These are phyloP conservation scores for Cucumis sativus DNA, from an alignment of 306 rosid species.

Conservation along the genomic window Cucumber_9930_V3 NC_026657.2:28677001-28677500, in stretches of 20 bases:
- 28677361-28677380: neutral
- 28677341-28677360: neutral
- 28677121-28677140: constrained; percentile 59
- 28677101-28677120: constrained; percentile 90
- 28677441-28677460: neutral
- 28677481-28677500: neutral
- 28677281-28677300: constrained; percentile 94
- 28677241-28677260: constrained; percentile 89
- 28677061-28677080: constrained; percentile 90
- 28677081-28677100: constrained; percentile 74
- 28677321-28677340: constrained; percentile 1
- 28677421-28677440: neutral
- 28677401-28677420: neutral
- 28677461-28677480: neutral
- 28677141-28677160: constrained; percentile 33
- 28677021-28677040: constrained; percentile 5
- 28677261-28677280: constrained; percentile 90
- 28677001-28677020: neutral
- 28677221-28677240: constrained; percentile 65
- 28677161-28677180: constrained; percentile 65
- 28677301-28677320: constrained; percentile 33
- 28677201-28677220: constrained; percentile 85
- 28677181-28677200: constrained; percentile 91
- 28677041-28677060: constrained; percentile 50
- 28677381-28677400: neutral